Evolutionary conservation across 176 grass and related monocot genomes (phyloP).

Genomic region (Alopecurus myosuroides): DNA sequence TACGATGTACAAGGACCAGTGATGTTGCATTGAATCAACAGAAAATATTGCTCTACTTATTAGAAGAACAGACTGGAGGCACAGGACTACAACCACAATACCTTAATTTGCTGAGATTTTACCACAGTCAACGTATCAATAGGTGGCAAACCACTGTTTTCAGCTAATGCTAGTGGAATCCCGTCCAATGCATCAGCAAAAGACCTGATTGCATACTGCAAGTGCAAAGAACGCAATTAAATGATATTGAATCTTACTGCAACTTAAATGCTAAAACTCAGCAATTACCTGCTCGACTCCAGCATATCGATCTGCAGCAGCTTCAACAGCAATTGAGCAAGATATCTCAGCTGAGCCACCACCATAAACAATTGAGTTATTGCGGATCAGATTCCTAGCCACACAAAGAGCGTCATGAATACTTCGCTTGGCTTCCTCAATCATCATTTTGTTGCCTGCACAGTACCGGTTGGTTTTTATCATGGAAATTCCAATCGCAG

Average conservation of each 20-base stretch:
- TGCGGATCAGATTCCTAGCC: constrained; percentile 86
- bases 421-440: constrained; percentile 90
- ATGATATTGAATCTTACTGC: not conserved
- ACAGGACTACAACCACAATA: constrained; percentile 14
- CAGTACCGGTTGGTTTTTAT: not conserved
- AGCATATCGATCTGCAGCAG: constrained; percentile 68
- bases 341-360: constrained; percentile 86
- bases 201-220: constrained; percentile 89
- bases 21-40: not conserved
- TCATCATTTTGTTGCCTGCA: constrained; percentile 92
- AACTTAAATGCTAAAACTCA: not conserved
- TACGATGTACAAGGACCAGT: not conserved
- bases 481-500: not conserved
- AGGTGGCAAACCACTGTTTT: constrained; percentile 82
- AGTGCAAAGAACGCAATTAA: constrained; percentile 18
- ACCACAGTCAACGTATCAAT: constrained; percentile 77
- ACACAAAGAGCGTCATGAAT: constrained; percentile 79
- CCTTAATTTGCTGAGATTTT: constrained; percentile 89
- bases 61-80: not conserved
- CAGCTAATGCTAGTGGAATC: constrained; percentile 76
- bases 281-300: constrained; percentile 80
- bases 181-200: constrained; percentile 82
- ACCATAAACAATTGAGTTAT: constrained; percentile 80
- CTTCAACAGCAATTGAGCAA: constrained; percentile 74
- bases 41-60: not conserved